phyloP scores from a whole-genome alignment of 345 rosid species.

The Hibiscus syriacus region DNA sequence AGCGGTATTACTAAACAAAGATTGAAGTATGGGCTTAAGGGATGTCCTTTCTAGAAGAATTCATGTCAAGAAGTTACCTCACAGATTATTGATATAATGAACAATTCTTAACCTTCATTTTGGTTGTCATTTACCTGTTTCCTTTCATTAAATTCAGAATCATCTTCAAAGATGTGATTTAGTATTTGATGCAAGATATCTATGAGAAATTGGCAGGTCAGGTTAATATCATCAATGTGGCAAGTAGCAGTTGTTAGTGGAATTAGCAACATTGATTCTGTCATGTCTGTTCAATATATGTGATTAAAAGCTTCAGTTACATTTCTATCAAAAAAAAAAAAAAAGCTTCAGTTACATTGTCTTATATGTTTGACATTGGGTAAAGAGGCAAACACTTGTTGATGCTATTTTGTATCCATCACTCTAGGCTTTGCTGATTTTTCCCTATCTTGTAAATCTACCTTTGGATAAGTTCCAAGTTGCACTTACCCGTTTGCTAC shows the following conservation, averaged over 20 bases:
- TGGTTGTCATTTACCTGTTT: neutral
- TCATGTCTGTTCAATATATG: neutral
- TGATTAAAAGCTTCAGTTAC: neutral
- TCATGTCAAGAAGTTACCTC: slow-evolving; percentile 3
- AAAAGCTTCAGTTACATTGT: no score
- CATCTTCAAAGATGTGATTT: neutral
- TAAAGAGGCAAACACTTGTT: neutral
- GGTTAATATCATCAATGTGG: neutral
- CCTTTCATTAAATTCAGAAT: neutral
- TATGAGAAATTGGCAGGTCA: neutral
- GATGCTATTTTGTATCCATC: slow-evolving; percentile 15
- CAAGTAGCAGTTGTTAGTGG: neutral
- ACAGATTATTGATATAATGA: neutral
- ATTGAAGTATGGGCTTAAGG: neutral
- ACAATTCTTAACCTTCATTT: neutral
- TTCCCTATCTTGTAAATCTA: slow-evolving; percentile 78
- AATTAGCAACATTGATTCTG: neutral
- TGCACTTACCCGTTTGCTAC: slow-evolving; percentile 64
- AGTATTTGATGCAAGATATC: neutral
- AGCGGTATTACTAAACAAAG: neutral
- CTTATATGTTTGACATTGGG: neutral
- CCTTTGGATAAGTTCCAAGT: slow-evolving; percentile 70
- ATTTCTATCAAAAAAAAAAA: no score
- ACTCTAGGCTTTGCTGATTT: slow-evolving; percentile 53
- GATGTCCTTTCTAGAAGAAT: neutral